Evolutionary conservation across 1,284 basidiomycete genomes (phyloP), one percentile per base, ranked within the genome.

Genomic region (Cystobasidiaceae sp.): DNA sequence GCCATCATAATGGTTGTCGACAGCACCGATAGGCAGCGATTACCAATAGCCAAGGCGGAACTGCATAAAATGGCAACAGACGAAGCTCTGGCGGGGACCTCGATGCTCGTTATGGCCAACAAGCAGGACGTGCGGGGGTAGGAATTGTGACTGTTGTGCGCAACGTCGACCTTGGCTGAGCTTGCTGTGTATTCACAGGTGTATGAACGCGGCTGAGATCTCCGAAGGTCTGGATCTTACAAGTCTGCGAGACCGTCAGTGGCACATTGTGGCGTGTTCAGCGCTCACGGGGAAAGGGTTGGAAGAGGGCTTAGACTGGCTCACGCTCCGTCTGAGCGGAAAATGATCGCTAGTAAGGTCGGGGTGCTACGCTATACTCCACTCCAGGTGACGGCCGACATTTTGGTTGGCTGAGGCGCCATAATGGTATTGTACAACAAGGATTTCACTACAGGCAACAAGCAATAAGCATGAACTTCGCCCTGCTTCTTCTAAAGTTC

Each of bases 1-100:
- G 91, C 91, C 9, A 89, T 96, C 49, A 89, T 88, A 25, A 94
- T 89, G 72, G 88, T 94, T 56, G 85, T 96, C 55, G 92, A 96
- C 75, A 90, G 90, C 3, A 84, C 87, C 63, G 92, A 96, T 79
- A 45, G 43, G 41, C 89, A 89, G 72, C 80, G 91, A 33, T 78
- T 96, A 44, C 84, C 86, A 58, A 91, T 96, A 79, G 89, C 89
- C 11, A 94, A 91, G 91, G 87, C 90, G 70, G 91, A 93, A 4
- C 94, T 96, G 73, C 60, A 93, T 74, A 82, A 83, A 11, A 89
- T 94, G 4, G 82, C 93, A 6, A 87, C 86, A 33, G 84, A 88
- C 0, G 90, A 89, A 0, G 86, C 90, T 69, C 89, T 93, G 25
- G 84, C 94, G 27, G 87, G 88, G 59, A 84, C 94, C 0, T 92